Percentiles rank a stretch among this genome's conserved stretches.
Conservation (phyloP, 331 rosid genomes). For the Quercus phellos region DNA sequence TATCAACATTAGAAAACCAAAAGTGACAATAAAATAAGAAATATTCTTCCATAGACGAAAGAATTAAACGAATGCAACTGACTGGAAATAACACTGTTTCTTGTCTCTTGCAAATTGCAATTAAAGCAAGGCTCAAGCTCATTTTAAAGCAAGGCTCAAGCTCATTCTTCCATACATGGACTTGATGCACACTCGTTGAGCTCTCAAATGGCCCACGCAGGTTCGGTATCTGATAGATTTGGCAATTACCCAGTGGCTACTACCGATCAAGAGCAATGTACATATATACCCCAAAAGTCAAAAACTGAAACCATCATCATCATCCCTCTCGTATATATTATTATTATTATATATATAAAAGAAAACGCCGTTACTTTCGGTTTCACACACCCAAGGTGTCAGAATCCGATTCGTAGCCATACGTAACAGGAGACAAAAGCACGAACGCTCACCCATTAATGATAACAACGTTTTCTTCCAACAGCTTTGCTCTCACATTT, state of each 20-base stretch:
- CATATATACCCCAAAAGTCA: not conserved
- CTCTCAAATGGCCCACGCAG: no score
- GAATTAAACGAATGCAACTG: no score
- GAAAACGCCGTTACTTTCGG: constrained; percentile 17
- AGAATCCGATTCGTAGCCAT: constrained; percentile 4
- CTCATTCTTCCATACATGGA: no score
- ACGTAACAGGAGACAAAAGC: constrained; percentile 7
- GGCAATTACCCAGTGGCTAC: not conserved
- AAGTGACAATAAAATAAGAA: not conserved
- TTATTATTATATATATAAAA: no score
- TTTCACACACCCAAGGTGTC: constrained; percentile 7
- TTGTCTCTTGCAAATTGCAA: no score
- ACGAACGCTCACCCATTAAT: constrained; percentile 36
- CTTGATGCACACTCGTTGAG: no score
- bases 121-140: no score
- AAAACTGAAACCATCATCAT: not conserved
- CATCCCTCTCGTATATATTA: no score
- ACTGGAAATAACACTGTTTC: no score
- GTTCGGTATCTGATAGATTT: not conserved
- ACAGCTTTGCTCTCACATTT: constrained; percentile 41
- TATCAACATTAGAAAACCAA: not conserved
- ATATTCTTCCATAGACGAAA: no score
- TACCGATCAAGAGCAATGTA: no score
- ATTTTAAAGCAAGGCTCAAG: no score
- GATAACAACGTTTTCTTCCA: constrained; percentile 38